Conservation (phyloP, 139 green algal genomes). For the Coelastrella sp. region DNA sequence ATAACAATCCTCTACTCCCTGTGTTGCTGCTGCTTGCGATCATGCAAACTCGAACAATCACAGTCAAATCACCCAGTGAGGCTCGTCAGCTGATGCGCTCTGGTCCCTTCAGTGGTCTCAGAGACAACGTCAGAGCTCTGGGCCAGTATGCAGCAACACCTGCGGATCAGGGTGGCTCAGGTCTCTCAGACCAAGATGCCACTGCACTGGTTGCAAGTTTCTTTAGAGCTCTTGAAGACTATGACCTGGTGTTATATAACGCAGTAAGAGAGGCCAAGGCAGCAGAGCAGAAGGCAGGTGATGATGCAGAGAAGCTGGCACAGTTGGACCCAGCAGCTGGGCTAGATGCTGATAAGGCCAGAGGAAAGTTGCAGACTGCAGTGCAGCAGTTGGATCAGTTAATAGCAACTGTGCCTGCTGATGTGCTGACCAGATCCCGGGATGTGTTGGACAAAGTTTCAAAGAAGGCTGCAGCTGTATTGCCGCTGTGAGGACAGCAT, state of each 20-base stretch:
- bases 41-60: not conserved
- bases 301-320: not conserved
- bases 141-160: constrained; percentile 52
- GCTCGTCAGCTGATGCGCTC: constrained; percentile 57
- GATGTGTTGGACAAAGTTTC: constrained; percentile 48
- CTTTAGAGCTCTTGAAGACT: constrained; percentile 54
- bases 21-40: not conserved
- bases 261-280: constrained; percentile 39
- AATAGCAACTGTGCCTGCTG: constrained; percentile 54
- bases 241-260: constrained; percentile 53
- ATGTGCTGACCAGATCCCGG: constrained; percentile 41
- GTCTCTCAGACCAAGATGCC: constrained; percentile 30
- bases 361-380: constrained; percentile 42
- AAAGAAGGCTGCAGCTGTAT: not conserved
- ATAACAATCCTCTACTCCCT: not conserved
- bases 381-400: constrained; percentile 49
- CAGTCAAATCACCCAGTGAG: constrained; percentile 18
- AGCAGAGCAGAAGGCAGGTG: not conserved
- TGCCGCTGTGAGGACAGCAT: too few species aligned
- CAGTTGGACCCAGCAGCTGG: not conserved
- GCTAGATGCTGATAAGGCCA: constrained; percentile 39
- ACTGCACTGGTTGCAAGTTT: constrained; percentile 52
- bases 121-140: constrained; percentile 66
- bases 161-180: constrained; percentile 11
- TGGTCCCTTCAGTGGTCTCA: constrained; percentile 54